These are phyloP conservation scores for Suillus clintonianus DNA, from an alignment of 768 basidiomycete genomes.

Conservation along the genomic window DNA sequence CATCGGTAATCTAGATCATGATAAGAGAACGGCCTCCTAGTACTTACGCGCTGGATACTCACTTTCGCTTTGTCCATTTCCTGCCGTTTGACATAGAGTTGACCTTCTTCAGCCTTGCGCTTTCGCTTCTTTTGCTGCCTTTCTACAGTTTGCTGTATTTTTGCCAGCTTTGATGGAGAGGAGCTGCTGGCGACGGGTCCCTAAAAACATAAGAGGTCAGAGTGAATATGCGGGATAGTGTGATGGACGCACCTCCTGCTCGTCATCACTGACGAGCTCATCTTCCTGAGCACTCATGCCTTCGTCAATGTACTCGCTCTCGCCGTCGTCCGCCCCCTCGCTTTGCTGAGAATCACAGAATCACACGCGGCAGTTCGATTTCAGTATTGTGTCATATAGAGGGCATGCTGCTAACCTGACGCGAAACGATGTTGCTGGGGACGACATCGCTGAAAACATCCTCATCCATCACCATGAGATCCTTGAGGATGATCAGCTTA, in stretches of 20 bases:
- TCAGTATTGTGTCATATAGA: slow-evolving; percentile 8
- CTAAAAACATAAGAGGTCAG: slow-evolving; percentile 13
- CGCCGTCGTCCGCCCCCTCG: slow-evolving; percentile 66
- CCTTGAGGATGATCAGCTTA: slow-evolving; percentile 10
- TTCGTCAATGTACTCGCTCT: slow-evolving; percentile 69
- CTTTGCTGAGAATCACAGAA: slow-evolving; percentile 44
- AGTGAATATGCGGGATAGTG: slow-evolving; percentile 4
- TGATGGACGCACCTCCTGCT: slow-evolving; percentile 34
- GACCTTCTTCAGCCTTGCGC: slow-evolving; percentile 69
- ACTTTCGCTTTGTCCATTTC: slow-evolving; percentile 92
- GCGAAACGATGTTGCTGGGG: slow-evolving; percentile 87
- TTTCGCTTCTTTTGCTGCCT: slow-evolving; percentile 49
- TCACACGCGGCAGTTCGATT: slow-evolving; percentile 28
- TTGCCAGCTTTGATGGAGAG: slow-evolving; percentile 34
- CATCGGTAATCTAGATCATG: slow-evolving; percentile 72
- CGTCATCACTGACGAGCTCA: slow-evolving; percentile 59
- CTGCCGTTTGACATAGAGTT: slow-evolving; percentile 69
- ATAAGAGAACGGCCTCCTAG: slow-evolving; percentile 13
- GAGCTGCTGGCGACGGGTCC: slow-evolving; percentile 22
- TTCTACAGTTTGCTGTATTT: slow-evolving; percentile 40
- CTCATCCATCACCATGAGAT: slow-evolving; percentile 48
- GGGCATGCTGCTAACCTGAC: slow-evolving; percentile 57
- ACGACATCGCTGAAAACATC: slow-evolving; percentile 91
- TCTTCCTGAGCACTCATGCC: slow-evolving; percentile 59
- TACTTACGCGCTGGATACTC: slow-evolving; percentile 7